A percentile compares a stretch with the other conserved stretches of the same genome.
These are phyloP conservation scores for Boletus reticulatus DNA, from an alignment of 768 basidiomycete species.

Conservation along the genomic window DNA sequence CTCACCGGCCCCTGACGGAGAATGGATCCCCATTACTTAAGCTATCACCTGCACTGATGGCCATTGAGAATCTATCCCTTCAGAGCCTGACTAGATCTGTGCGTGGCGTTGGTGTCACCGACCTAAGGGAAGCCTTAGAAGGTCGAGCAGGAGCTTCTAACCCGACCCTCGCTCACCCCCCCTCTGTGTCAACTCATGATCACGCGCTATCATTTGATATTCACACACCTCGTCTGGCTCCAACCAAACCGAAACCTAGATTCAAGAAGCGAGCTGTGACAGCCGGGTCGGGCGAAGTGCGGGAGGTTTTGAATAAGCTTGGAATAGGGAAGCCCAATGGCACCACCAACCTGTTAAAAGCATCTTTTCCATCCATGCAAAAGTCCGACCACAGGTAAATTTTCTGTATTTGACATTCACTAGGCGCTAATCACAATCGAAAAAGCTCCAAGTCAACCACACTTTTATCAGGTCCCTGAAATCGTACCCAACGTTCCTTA, in stretches of 20 bases:
- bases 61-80: conserved; percentile 85
- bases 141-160: conserved; percentile 84
- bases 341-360: conserved; percentile 61
- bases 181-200: conserved; percentile 77
- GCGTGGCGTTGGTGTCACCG: conserved; percentile 81
- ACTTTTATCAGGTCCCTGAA: conserved; percentile 16
- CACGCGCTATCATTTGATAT: conserved; percentile 52
- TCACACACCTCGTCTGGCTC: conserved; percentile 39
- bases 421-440: conserved; percentile 3
- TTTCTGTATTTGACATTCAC: not conserved
- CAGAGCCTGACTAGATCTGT: conserved; percentile 79
- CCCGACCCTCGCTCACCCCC: conserved; percentile 60
- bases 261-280: conserved; percentile 50
- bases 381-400: conserved; percentile 42
- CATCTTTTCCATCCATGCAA: conserved; percentile 63
- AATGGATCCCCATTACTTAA: conserved; percentile 73
- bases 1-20: conserved; percentile 64
- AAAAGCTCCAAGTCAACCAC: conserved; percentile 17
- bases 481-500: conserved; percentile 5
- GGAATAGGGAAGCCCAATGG: conserved; percentile 73
- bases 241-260: conserved; percentile 55
- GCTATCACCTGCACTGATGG: conserved; percentile 85
- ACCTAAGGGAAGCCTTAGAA: conserved; percentile 86
- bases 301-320: conserved; percentile 78
- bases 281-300: conserved; percentile 65